Conservation (phyloP, 306 rosid genomes). For the Quercus aquifolioides region DNA sequence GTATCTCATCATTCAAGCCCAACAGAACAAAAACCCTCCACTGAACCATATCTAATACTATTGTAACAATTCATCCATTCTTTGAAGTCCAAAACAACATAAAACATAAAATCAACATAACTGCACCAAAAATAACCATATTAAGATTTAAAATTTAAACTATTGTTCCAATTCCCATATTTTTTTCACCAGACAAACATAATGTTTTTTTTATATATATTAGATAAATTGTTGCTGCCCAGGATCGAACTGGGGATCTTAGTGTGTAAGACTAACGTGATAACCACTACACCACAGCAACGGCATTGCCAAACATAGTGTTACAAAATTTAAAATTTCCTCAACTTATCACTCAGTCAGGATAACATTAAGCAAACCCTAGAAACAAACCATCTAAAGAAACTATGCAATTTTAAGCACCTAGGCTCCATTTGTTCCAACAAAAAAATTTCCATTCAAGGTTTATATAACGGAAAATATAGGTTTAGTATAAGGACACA, state of each 20-base stretch:
- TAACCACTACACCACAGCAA: slow-evolving; percentile 98
- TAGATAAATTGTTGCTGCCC: slow-evolving; percentile 59
- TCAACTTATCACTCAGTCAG: not conserved
- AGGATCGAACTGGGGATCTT: slow-evolving; percentile 94
- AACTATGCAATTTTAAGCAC: not conserved
- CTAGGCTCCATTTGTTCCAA: not conserved
- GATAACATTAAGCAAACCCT: not conserved
- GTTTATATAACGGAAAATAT: not conserved
- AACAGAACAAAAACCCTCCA: not conserved
- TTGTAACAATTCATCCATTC: not conserved
- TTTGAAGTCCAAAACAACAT: not conserved
- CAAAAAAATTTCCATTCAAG: not conserved
- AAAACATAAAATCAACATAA: not conserved
- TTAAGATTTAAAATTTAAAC: not conserved
- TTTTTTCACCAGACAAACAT: not conserved
- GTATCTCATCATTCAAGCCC: not conserved
- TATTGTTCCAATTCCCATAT: too few relatives aligned
- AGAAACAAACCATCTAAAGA: not conserved
- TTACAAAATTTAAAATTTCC: not conserved
- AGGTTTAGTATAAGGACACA: not conserved
- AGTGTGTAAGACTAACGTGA: slow-evolving; percentile 97
- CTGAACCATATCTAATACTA: not conserved
- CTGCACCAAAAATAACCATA: too few relatives aligned
- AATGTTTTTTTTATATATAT: too few relatives aligned
- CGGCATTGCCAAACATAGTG: not conserved